Evolutionary conservation across 768 basidiomycete species (phyloP).

Genomic region (Podaxis mareebaensis): DNA sequence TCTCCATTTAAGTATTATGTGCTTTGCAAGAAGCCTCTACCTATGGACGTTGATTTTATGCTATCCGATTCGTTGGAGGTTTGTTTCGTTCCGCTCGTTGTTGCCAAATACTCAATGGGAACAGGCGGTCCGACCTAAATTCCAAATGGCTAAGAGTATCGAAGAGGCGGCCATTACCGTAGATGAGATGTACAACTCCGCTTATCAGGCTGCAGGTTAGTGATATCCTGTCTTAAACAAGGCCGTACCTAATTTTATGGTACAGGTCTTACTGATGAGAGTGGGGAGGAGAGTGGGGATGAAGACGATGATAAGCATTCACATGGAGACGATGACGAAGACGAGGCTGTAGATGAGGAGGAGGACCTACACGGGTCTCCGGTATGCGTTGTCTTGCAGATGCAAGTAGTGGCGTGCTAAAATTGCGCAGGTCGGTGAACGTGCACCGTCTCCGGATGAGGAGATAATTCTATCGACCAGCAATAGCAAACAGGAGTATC

Average conservation of each 20-base stretch:
- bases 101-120: conserved; percentile 4
- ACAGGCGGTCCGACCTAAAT: conserved; percentile 86
- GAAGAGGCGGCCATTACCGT: conserved; percentile 88
- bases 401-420: background rate
- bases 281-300: conserved; percentile 67
- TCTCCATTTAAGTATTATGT: conserved; percentile 65
- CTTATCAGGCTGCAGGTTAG: conserved; percentile 63
- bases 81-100: conserved; percentile 17
- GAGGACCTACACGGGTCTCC: conserved; percentile 54
- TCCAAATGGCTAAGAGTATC: conserved; percentile 66
- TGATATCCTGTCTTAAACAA: conserved; percentile 2
- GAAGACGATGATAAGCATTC: conserved; percentile 60
- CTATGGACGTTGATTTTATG: conserved; percentile 99
- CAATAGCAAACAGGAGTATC: conserved; percentile 59
- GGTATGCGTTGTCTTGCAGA: conserved; percentile 36
- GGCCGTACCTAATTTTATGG: background rate
- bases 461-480: conserved; percentile 66
- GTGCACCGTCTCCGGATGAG: conserved; percentile 82
- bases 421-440: conserved; percentile 54
- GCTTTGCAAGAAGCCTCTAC: conserved; percentile 83
- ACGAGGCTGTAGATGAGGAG: conserved; percentile 69
- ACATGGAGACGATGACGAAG: conserved; percentile 43
- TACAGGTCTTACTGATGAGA: conserved; percentile 34
- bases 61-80: conserved; percentile 92
- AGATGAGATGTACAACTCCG: conserved; percentile 82